phyloP scores from a whole-genome alignment of 192 early-diverging fungal genomes.

The Gonapodya prolifera region DNA sequence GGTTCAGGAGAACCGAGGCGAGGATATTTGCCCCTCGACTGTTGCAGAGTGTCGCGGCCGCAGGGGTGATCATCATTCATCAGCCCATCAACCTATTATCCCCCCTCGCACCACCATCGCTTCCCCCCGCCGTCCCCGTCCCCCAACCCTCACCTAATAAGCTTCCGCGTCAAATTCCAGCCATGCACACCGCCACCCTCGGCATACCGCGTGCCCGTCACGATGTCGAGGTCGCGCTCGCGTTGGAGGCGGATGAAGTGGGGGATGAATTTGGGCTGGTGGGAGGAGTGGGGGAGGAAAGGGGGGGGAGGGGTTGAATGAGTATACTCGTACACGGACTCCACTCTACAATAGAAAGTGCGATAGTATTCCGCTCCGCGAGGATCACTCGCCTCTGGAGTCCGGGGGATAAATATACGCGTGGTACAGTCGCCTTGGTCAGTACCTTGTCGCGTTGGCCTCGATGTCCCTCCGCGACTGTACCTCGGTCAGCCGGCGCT shows the following conservation, averaged over 20 bases:
- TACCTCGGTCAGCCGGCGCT: too few relatives aligned
- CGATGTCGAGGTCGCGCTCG: slow-evolving; percentile 74
- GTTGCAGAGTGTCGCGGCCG: not conserved
- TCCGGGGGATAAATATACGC: slow-evolving; percentile 7
- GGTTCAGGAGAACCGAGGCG: slow-evolving; percentile 72
- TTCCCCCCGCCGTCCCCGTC: not conserved
- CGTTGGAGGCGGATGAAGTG: slow-evolving; percentile 83
- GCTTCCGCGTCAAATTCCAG: slow-evolving; percentile 91
- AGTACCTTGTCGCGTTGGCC: too few relatives aligned
- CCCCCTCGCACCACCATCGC: not conserved
- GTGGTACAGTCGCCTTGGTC: not conserved
- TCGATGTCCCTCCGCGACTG: too few relatives aligned
- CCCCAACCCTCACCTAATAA: slow-evolving; percentile 51
- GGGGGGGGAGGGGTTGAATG: not conserved
- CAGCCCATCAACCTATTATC: not conserved
- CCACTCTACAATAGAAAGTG: too few relatives aligned
- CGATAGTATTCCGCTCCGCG: too few relatives aligned
- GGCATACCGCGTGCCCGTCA: slow-evolving; percentile 86
- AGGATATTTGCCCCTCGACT: slow-evolving; percentile 95
- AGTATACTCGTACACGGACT: not conserved
- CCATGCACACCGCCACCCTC: slow-evolving; percentile 89
- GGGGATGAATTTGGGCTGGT: slow-evolving; percentile 92
- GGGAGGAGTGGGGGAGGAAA: too few relatives aligned
- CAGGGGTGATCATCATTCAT: not conserved
- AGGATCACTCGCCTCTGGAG: too few relatives aligned